These are phyloP conservation scores for Carex kokanica DNA, from an alignment of 176 grass and related monocot genomes.

Conservation along the genomic window DNA sequence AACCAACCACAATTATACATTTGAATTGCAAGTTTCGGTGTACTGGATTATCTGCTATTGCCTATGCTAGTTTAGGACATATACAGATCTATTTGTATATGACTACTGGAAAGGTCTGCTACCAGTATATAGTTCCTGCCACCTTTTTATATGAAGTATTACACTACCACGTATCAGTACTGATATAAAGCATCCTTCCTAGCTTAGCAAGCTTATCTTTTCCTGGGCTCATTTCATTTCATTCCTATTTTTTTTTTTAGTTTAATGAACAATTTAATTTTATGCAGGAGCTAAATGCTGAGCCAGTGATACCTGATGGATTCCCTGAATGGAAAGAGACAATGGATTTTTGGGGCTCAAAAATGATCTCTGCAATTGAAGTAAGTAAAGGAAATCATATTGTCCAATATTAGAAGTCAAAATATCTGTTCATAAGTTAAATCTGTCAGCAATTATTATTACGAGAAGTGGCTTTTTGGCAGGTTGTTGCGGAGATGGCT, in stretches of 20 bases:
- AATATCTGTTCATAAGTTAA: slow-evolving; percentile 1
- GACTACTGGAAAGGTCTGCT: not conserved
- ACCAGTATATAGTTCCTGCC: not conserved
- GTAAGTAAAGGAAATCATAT: slow-evolving; percentile 26
- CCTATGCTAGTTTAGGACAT: not conserved
- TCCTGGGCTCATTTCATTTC: not conserved
- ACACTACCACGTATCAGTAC: not conserved
- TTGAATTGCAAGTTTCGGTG: not conserved
- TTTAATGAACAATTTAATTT: slow-evolving; percentile 10
- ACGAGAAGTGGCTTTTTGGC: not conserved
- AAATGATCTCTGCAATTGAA: slow-evolving; percentile 95
- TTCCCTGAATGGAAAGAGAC: slow-evolving; percentile 95
- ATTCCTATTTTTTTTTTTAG: not conserved
- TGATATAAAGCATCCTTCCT: not conserved
- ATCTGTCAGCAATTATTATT: not conserved
- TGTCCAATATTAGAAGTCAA: not conserved
- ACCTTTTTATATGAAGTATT: not conserved
- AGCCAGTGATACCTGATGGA: slow-evolving; percentile 90
- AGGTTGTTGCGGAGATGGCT: slow-evolving; percentile 98
- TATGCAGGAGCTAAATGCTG: slow-evolving; percentile 81
- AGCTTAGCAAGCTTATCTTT: slow-evolving; percentile 1
- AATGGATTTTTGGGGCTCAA: slow-evolving; percentile 89
- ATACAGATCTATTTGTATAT: not conserved
- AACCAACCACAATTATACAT: not conserved
- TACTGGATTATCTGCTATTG: not conserved